Conservation (phyloP, 176 grass and related monocot genomes). For the Thalia dealbata region DNA sequence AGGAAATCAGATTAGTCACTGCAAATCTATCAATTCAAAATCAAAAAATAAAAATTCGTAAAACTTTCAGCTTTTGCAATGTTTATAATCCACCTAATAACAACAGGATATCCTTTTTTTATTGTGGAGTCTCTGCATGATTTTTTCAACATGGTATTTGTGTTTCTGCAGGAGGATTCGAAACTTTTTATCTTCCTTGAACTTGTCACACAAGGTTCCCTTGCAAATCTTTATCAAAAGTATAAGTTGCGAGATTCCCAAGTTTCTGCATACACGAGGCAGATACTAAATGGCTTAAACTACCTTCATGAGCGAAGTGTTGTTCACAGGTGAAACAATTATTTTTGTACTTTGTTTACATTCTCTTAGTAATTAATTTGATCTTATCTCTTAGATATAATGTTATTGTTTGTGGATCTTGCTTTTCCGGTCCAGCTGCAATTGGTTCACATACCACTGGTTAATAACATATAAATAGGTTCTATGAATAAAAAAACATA, state of each 20-base stretch:
- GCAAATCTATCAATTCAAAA: neutral
- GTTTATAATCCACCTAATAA: slow-evolving; percentile 8
- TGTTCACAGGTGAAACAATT: slow-evolving; percentile 65
- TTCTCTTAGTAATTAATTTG: slow-evolving; percentile 12
- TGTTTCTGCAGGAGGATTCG: slow-evolving; percentile 59
- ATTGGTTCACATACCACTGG: neutral
- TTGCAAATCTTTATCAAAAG: slow-evolving; percentile 75
- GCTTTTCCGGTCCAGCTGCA: neutral
- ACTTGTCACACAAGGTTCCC: slow-evolving; percentile 98
- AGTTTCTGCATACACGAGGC: slow-evolving; percentile 87
- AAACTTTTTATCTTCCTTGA: slow-evolving; percentile 93
- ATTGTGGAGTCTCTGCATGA: slow-evolving; percentile 2
- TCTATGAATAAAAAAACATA: no score
- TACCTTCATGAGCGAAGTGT: slow-evolving; percentile 94
- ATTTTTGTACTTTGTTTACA: neutral
- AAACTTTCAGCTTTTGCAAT: slow-evolving; percentile 11
- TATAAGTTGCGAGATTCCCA: slow-evolving; percentile 72
- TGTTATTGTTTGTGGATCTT: neutral
- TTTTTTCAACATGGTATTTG: slow-evolving; percentile 12
- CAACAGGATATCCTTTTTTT: slow-evolving; percentile 9
- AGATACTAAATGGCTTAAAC: slow-evolving; percentile 81
- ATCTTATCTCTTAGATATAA: neutral
- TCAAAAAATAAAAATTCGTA: neutral
- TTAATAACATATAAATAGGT: neutral
- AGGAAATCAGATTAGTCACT: neutral